Percentiles rank a stretch among this genome's conserved stretches.
These are phyloP conservation scores for Rosa lucieae DNA, from an alignment of 306 rosid genomes.

Conservation along the genomic window DNA sequence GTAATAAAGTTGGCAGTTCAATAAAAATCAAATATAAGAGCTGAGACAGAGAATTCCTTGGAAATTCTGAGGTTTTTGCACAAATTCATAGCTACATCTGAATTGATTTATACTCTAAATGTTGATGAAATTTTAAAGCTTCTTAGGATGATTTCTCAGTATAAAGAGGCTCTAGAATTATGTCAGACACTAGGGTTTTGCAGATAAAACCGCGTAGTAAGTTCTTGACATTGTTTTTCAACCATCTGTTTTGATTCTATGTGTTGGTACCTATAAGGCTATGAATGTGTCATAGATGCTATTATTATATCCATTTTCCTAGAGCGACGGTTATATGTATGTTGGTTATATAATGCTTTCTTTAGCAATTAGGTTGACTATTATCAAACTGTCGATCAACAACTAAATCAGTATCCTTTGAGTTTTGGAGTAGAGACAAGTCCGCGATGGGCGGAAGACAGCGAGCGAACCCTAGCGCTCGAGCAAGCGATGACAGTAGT, in stretches of 20 bases:
- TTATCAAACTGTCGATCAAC: too few relatives aligned
- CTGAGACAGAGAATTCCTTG: conserved; percentile 6
- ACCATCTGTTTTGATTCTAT: too few relatives aligned
- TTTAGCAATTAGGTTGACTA: too few relatives aligned
- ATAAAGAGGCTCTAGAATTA: conserved; percentile 42
- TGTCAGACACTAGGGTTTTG: conserved; percentile 40
- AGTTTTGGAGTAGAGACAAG: too few relatives aligned
- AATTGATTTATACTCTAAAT: conserved; percentile 35
- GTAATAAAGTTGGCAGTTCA: conserved; percentile 47
- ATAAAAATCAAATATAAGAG: conserved; percentile 39
- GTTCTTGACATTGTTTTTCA: not conserved
- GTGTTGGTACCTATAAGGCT: not conserved
- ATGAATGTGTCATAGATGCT: not conserved
- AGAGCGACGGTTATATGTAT: too few relatives aligned
- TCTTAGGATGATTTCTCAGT: conserved; percentile 36
- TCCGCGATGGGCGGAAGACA: too few relatives aligned
- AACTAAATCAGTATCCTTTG: too few relatives aligned
- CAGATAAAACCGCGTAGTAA: conserved; percentile 44
- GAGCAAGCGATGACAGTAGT: too few relatives aligned
- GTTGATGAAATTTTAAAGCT: conserved; percentile 47
- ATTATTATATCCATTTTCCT: too few relatives aligned
- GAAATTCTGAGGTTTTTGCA: conserved; percentile 50
- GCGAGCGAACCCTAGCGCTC: too few relatives aligned
- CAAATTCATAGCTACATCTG: conserved; percentile 37
- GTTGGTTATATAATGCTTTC: too few relatives aligned